Percentiles rank a stretch among this genome's conserved stretches.
Conservation (phyloP, 2,329 filamentous ascomycete genomes). For the Aspergillus bombycis region DNA sequence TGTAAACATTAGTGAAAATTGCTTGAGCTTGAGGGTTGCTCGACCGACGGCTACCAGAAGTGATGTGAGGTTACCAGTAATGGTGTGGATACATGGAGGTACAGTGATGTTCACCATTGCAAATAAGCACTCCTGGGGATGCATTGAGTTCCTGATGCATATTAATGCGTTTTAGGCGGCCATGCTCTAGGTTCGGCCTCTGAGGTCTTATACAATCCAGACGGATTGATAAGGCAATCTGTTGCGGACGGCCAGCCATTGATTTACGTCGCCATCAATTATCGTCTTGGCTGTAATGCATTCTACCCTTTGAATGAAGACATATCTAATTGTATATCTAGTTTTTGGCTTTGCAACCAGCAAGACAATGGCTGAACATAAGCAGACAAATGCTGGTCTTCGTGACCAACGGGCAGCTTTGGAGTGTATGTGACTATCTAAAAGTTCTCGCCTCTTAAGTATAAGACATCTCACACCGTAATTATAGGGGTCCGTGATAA, state of each 20-base stretch:
- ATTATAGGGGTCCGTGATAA: conserved; percentile 21
- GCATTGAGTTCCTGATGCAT: background rate
- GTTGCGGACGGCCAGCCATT: conserved; percentile 13
- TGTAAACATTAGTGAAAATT: conserved; percentile 22
- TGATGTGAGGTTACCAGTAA: conserved; percentile 15
- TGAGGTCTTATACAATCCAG: conserved; percentile 20
- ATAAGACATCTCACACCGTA: background rate
- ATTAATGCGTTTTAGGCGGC: conserved; percentile 12
- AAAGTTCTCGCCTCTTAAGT: background rate
- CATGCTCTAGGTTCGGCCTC: conserved; percentile 20
- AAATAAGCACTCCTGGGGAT: background rate
- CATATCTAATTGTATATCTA: background rate
- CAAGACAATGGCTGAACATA: conserved; percentile 22
- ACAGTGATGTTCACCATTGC: background rate
- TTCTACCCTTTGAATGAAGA: too few relatives aligned
- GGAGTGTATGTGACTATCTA: conserved; percentile 27
- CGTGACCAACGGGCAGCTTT: conserved; percentile 37
- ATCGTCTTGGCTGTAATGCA: conserved; percentile 17
- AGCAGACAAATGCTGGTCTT: conserved; percentile 33
- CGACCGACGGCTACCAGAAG: conserved; percentile 1
- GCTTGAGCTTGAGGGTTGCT: conserved; percentile 22
- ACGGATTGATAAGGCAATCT: conserved; percentile 16
- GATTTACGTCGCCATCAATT: conserved; percentile 21
- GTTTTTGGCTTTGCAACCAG: conserved; percentile 25
- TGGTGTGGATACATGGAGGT: conserved; percentile 23